Conservation (phyloP, 139 green algal species). For the Chlorella sp. region DNA sequence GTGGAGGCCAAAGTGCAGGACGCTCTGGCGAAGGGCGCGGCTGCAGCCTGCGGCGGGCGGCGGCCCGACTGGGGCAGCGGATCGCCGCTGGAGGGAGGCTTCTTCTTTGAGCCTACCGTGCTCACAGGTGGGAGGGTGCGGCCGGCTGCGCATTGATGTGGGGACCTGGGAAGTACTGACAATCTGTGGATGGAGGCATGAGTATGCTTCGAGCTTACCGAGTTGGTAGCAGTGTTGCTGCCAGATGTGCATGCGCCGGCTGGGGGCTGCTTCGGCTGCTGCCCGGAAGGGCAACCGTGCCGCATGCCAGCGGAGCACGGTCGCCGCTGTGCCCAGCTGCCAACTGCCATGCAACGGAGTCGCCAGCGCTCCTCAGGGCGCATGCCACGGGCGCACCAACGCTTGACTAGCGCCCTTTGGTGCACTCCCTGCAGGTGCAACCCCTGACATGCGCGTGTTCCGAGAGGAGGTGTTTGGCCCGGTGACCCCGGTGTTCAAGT, state of each 20-base stretch:
- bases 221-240: background rate
- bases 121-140: slow-evolving; percentile 45
- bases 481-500: slow-evolving; percentile 85
- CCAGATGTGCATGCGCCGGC: too few species aligned
- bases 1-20: slow-evolving; percentile 83
- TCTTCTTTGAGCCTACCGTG: slow-evolving; percentile 92
- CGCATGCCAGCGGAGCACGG: too few species aligned
- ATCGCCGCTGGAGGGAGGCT: slow-evolving; percentile 56
- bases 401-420: too few species aligned
- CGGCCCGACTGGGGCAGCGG: slow-evolving; percentile 45
- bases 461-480: slow-evolving; percentile 96
- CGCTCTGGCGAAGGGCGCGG: slow-evolving; percentile 85
- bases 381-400: too few species aligned
- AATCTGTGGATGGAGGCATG: too few species aligned
- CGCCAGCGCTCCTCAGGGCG: too few species aligned
- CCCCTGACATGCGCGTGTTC: slow-evolving; percentile 74
- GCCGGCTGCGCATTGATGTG: background rate
- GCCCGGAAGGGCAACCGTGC: too few species aligned
- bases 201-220: too few species aligned
- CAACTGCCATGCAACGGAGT: too few species aligned
- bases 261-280: too few species aligned
- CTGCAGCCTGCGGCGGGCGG: slow-evolving; percentile 73
- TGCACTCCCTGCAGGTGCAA: slow-evolving; percentile 22
- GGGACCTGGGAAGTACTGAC: too few species aligned
- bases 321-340: too few species aligned